phyloP scores from a whole-genome alignment of 352 stramenopile genomes.

The Pythium pectinolyticum region DNA sequence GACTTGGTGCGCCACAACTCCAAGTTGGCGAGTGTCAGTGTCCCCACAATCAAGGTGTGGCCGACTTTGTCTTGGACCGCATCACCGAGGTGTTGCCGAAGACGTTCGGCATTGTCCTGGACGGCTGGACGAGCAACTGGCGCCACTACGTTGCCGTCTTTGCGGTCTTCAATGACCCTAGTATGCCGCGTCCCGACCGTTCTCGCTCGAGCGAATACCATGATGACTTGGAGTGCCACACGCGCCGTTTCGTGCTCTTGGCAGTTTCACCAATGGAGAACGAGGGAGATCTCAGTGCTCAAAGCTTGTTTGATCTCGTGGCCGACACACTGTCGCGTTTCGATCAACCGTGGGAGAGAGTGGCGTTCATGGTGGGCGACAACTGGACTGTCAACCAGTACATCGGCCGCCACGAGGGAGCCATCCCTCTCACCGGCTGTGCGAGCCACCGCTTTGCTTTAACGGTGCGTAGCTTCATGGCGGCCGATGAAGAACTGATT shows the following conservation, averaged over 20 bases:
- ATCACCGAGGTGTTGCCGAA: neutral
- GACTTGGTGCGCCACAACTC: neutral
- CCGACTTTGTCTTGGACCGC: neutral
- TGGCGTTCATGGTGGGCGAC: slow-evolving; percentile 24
- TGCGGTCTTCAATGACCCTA: slow-evolving; percentile 17
- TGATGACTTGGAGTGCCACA: slow-evolving; percentile 23
- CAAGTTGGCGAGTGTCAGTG: neutral
- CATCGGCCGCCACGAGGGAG: slow-evolving; percentile 16
- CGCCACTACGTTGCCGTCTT: slow-evolving; percentile 27
- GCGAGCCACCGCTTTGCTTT: slow-evolving; percentile 27
- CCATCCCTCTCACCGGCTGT: slow-evolving; percentile 20
- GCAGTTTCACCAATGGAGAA: slow-evolving; percentile 16
- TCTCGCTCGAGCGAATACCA: slow-evolving; percentile 15
- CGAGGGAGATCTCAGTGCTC: slow-evolving; percentile 12
- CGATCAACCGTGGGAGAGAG: slow-evolving; percentile 17
- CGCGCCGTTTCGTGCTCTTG: slow-evolving; percentile 14
- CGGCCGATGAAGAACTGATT: neutral
- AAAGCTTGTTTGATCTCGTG: slow-evolving; percentile 22
- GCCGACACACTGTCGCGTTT: slow-evolving; percentile 20
- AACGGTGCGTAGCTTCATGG: slow-evolving; percentile 4
- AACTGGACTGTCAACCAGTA: slow-evolving; percentile 30
- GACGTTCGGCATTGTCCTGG: slow-evolving; percentile 25
- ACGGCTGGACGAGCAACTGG: slow-evolving; percentile 5
- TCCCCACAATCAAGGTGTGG: neutral
- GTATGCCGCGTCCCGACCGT: neutral